A percentile compares a stretch with the other conserved stretches of the same genome.
Evolutionary conservation across 2,329 filamentous ascomycete genomes (phyloP).

Genomic region (Gyromitra esculenta): DNA sequence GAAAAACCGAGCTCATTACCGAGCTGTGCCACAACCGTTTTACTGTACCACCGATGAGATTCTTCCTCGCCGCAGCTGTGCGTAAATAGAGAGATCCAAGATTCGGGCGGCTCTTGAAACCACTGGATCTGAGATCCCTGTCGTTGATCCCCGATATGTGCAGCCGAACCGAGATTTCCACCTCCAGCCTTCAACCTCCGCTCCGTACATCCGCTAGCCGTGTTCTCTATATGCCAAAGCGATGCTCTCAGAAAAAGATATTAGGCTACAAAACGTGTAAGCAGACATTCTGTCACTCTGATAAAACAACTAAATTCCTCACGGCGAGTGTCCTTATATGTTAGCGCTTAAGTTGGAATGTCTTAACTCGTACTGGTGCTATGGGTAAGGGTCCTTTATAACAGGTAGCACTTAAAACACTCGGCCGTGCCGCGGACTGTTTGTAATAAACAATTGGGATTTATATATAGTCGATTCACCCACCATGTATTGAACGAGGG

Average conservation of each 20-base stretch:
- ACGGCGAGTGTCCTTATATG: neutral
- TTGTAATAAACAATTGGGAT: neutral
- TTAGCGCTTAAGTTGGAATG: neutral
- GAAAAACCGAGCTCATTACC: neutral
- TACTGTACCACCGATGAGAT: neutral
- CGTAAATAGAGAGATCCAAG: slow-evolving; percentile 15
- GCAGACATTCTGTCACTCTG: neutral
- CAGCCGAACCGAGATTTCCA: slow-evolving; percentile 19
- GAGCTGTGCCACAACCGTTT: neutral
- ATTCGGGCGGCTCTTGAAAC: slow-evolving; percentile 40
- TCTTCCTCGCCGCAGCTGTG: neutral
- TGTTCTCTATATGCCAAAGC: neutral
- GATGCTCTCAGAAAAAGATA: neutral
- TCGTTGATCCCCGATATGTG: slow-evolving; percentile 26
- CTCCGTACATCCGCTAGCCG: neutral
- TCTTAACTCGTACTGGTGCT: neutral
- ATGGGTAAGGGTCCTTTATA: neutral
- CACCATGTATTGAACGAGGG: neutral
- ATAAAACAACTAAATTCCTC: neutral
- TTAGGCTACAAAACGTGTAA: neutral
- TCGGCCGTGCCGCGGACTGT: neutral
- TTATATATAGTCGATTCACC: neutral
- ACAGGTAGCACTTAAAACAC: neutral
- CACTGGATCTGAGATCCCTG: slow-evolving; percentile 37
- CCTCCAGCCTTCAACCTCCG: neutral